A percentile compares a stretch with the other conserved stretches of the same genome.
These are phyloP conservation scores for Magnusiomyces tetraspermus DNA, from an alignment of 1,139 yeast genomes.

Conservation along the genomic window DNA sequence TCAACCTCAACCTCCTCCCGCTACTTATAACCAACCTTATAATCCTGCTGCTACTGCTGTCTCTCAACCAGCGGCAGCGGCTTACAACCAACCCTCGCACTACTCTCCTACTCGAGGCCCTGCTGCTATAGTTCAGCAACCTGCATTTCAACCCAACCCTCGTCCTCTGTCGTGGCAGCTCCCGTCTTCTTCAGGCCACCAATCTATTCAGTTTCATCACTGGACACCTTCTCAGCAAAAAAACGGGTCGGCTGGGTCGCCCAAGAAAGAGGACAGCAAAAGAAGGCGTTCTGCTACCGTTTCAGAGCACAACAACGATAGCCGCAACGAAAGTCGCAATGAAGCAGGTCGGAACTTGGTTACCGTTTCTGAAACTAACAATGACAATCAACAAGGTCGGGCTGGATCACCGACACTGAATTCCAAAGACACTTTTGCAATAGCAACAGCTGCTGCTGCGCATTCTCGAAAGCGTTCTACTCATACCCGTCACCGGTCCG, in stretches of 20 bases:
- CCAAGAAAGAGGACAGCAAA: slow-evolving; percentile 13
- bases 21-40: background rate
- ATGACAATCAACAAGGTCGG: no score
- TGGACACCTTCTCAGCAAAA: slow-evolving; percentile 18
- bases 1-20: background rate
- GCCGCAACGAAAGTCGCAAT: no score
- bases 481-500: slow-evolving; percentile 17
- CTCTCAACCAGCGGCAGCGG: slow-evolving; percentile 14
- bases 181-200: slow-evolving; percentile 16
- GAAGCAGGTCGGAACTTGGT: background rate
- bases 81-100: slow-evolving; percentile 11
- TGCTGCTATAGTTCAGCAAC: background rate
- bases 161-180: slow-evolving; percentile 3
- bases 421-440: background rate
- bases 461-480: slow-evolving; percentile 11
- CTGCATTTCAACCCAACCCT: background rate
- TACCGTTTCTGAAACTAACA: background rate
- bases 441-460: slow-evolving; percentile 11
- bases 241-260: slow-evolving; percentile 11
- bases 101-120: slow-evolving; percentile 9
- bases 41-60: background rate
- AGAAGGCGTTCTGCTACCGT: slow-evolving; percentile 11
- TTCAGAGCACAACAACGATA: background rate
- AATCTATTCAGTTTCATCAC: slow-evolving; percentile 18
- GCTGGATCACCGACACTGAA: slow-evolving; percentile 7